A percentile compares a stretch with the other conserved stretches of the same genome.
Conservation (phyloP, 495 filamentous ascomycete genomes). For the Aspergillus wentii region DNA sequence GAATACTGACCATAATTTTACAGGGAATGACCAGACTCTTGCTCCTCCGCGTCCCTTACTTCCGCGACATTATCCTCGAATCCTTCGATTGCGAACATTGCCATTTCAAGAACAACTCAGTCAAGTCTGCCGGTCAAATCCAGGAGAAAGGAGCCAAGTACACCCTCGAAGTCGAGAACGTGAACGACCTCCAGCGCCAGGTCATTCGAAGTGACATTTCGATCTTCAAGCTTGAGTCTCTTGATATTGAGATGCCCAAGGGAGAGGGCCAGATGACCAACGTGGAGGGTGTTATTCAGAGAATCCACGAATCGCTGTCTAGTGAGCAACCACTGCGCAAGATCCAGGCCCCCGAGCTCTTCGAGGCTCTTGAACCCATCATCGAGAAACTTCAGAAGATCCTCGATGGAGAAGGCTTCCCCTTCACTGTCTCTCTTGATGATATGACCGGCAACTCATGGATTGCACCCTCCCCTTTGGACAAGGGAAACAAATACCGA, state of each 20-base stretch:
- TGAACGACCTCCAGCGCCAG: slow-evolving; percentile 73
- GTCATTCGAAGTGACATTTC: slow-evolving; percentile 89
- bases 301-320: slow-evolving; percentile 70
- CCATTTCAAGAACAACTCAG: slow-evolving; percentile 80
- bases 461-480: slow-evolving; percentile 79
- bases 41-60: slow-evolving; percentile 88
- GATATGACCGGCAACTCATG: slow-evolving; percentile 96
- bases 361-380: slow-evolving; percentile 67
- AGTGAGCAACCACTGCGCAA: slow-evolving; percentile 71
- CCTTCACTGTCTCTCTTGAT: slow-evolving; percentile 82
- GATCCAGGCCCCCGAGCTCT: slow-evolving; percentile 65
- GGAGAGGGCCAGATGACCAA: slow-evolving; percentile 87
- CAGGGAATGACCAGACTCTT: slow-evolving; percentile 83
- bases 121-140: slow-evolving; percentile 85
- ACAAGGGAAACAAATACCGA: slow-evolving; percentile 69
- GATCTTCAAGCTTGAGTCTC: slow-evolving; percentile 70
- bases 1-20: background rate
- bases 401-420: slow-evolving; percentile 67
- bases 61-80: slow-evolving; percentile 95
- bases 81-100: slow-evolving; percentile 92
- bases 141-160: slow-evolving; percentile 84
- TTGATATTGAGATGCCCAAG: slow-evolving; percentile 87
- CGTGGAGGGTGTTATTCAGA: slow-evolving; percentile 78
- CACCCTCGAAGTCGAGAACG: slow-evolving; percentile 62
- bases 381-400: slow-evolving; percentile 67